phyloP scores from a whole-genome alignment of 371 early-diverging fungal species.

The Mortierella sp. region DNA sequence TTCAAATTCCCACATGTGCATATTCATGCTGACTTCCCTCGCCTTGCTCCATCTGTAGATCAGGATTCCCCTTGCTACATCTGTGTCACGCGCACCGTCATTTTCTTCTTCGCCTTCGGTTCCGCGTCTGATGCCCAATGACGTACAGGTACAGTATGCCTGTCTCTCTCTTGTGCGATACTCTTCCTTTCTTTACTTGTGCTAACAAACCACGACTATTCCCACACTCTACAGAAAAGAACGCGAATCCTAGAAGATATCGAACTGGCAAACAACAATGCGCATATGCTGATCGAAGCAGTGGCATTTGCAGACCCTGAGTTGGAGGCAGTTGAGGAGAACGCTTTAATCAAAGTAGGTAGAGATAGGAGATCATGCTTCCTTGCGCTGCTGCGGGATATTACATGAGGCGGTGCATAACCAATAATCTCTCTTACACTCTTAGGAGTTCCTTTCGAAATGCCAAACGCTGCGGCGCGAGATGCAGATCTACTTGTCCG shows the following conservation, averaged over 20 bases:
- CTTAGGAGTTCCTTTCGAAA: slow-evolving; percentile 40
- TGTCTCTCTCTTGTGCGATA: too few species aligned
- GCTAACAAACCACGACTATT: neutral
- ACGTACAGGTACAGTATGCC: neutral
- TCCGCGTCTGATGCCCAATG: too few species aligned
- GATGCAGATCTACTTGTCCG: slow-evolving; percentile 26
- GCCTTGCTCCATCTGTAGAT: too few species aligned
- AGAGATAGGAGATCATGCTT: neutral
- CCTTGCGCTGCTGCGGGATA: too few species aligned
- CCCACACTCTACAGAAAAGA: neutral
- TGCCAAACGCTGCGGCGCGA: slow-evolving; percentile 30
- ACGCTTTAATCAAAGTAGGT: slow-evolving; percentile 42
- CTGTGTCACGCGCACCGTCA: too few species aligned
- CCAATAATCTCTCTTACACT: neutral
- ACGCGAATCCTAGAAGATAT: slow-evolving; percentile 27
- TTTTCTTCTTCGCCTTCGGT: too few species aligned
- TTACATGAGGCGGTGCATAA: neutral
- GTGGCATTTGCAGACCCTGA: slow-evolving; percentile 52
- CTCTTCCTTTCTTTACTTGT: neutral
- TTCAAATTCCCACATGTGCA: too few species aligned
- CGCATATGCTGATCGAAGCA: slow-evolving; percentile 43
- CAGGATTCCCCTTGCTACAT: too few species aligned
- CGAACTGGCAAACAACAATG: slow-evolving; percentile 38
- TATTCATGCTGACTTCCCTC: neutral
- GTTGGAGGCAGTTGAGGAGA: slow-evolving; percentile 34